Evolutionary conservation across 1,284 basidiomycete genomes (phyloP).

Genomic region (Ganoderma meredithae): DNA sequence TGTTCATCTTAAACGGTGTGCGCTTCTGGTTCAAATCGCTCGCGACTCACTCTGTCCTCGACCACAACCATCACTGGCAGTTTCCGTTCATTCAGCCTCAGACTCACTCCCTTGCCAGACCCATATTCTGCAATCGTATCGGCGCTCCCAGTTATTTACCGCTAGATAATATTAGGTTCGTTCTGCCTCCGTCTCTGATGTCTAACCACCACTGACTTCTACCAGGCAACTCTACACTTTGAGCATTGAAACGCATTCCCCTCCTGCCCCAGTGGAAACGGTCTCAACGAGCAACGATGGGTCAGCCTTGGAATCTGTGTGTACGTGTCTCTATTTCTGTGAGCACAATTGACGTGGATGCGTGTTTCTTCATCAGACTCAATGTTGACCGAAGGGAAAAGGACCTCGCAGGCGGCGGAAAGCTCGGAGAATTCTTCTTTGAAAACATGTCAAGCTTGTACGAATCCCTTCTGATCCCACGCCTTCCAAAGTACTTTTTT

Average conservation of each 20-base stretch:
- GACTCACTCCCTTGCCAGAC: neutral
- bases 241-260: neutral
- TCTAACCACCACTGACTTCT: neutral
- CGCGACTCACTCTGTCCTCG: neutral
- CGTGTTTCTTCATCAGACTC: neutral
- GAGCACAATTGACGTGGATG: neutral
- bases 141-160: neutral
- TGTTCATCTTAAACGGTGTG: neutral
- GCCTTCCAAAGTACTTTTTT: neutral
- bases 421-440: conserved; percentile 1
- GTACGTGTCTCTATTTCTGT: neutral
- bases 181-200: neutral
- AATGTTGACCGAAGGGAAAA: neutral
- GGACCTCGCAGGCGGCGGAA: neutral
- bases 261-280: neutral
- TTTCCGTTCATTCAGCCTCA: neutral
- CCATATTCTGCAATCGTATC: neutral
- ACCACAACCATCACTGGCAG: neutral
- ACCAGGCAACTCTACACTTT: neutral
- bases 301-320: neutral
- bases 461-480: neutral
- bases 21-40: neutral
- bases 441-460: neutral
- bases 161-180: neutral
- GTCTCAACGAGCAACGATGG: neutral